phyloP scores from a whole-genome alignment of 495 filamentous ascomycete species.

The Cenococcum geophilum region DNA sequence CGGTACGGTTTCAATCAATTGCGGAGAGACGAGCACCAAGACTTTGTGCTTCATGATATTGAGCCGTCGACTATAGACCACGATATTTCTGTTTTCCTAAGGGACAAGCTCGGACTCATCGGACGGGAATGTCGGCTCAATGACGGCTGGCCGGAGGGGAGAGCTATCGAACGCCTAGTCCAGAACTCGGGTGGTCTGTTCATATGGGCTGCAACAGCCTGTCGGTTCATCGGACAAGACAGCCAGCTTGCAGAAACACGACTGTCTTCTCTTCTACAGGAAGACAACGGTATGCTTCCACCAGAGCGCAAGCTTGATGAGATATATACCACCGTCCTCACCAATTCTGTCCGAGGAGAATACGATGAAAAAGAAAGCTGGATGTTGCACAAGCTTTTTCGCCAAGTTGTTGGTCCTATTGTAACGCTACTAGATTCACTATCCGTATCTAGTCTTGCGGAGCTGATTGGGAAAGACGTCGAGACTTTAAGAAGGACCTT shows the following conservation, averaged over 20 bases:
- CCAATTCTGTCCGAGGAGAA: slow-evolving; percentile 9
- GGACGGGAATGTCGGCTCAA: no score
- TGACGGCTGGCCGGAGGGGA: slow-evolving; percentile 4
- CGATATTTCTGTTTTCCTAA: slow-evolving; percentile 37
- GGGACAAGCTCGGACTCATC: slow-evolving; percentile 8
- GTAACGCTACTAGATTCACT: slow-evolving; percentile 31
- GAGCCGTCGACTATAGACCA: slow-evolving; percentile 29
- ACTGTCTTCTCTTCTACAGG: not conserved
- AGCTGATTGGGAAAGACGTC: slow-evolving; percentile 16
- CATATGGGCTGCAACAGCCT: no score
- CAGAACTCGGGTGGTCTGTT: slow-evolving; percentile 36
- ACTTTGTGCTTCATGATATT: slow-evolving; percentile 35
- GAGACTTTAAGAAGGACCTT: slow-evolving; percentile 17
- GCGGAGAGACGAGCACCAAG: slow-evolving; percentile 10
- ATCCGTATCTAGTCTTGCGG: slow-evolving; percentile 25
- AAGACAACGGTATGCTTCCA: not conserved
- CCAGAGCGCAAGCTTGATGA: slow-evolving; percentile 13
- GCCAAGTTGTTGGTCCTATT: slow-evolving; percentile 33
- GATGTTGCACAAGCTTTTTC: slow-evolving; percentile 23
- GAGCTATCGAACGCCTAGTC: slow-evolving; percentile 32
- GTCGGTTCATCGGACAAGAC: slow-evolving; percentile 18
- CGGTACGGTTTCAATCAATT: slow-evolving; percentile 20
- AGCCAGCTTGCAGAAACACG: not conserved
- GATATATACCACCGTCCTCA: slow-evolving; percentile 24
- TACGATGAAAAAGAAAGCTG: slow-evolving; percentile 9